Conservation (phyloP, 2,329 filamentous ascomycete genomes). For the Arthroderma uncinatum region DNA sequence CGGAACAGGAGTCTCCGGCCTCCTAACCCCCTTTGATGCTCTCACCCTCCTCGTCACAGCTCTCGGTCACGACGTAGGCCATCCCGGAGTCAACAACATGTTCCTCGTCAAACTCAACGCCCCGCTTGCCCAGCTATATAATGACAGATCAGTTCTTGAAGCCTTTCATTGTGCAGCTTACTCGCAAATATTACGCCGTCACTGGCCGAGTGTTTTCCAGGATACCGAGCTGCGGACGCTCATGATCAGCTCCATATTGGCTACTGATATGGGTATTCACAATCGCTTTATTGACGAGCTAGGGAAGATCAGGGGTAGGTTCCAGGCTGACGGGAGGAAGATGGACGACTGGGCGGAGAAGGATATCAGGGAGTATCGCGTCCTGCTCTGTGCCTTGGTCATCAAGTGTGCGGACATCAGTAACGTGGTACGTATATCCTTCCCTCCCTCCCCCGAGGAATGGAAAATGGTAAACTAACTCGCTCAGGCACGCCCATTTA, state of each 20-base stretch:
- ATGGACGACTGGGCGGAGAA: slow-evolving; percentile 67
- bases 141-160: slow-evolving; percentile 90
- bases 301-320: slow-evolving; percentile 65
- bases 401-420: slow-evolving; percentile 99
- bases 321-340: slow-evolving; percentile 52
- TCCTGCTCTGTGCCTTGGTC: slow-evolving; percentile 74
- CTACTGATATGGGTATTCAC: slow-evolving; percentile 94
- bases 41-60: slow-evolving; percentile 83
- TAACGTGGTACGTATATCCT: slow-evolving; percentile 75
- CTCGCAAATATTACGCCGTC: slow-evolving; percentile 82
- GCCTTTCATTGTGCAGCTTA: slow-evolving; percentile 97
- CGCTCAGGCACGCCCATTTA: slow-evolving; percentile 65
- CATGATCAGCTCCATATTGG: slow-evolving; percentile 95
- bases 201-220: slow-evolving; percentile 78
- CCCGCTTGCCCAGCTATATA: slow-evolving; percentile 87
- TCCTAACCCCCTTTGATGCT: slow-evolving; percentile 79
- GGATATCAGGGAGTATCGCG: slow-evolving; percentile 62
- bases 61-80: slow-evolving; percentile 96
- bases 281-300: slow-evolving; percentile 93
- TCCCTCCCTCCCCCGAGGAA: not conserved
- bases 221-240: slow-evolving; percentile 70
- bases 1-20: slow-evolving; percentile 56
- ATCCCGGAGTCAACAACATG: slow-evolving; percentile 95
- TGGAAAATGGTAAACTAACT: not conserved
- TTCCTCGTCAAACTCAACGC: slow-evolving; percentile 88